phyloP scores from a whole-genome alignment of 164 flowering plant species.

The Kalanchoe fedtschenkoi region DNA sequence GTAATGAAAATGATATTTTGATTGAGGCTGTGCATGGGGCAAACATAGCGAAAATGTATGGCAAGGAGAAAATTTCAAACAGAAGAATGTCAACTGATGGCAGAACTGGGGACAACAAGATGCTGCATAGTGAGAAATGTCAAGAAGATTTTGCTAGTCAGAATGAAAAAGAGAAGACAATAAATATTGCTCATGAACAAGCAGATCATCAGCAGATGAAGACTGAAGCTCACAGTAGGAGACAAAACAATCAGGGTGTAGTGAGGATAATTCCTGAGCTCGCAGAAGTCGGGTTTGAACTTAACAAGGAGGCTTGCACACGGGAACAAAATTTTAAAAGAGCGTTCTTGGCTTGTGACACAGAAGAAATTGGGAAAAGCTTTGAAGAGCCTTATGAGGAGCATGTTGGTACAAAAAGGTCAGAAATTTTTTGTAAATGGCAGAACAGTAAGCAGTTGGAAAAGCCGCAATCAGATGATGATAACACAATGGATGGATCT shows the following conservation, averaged over 20 bases:
- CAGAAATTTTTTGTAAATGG: background rate
- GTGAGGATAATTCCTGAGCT: no score
- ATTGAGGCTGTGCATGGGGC: background rate
- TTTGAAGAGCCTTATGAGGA: background rate
- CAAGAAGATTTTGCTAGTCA: no score
- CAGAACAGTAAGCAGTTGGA: background rate
- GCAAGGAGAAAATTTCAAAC: background rate
- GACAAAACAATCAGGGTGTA: no score
- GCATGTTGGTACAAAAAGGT: background rate
- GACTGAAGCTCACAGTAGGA: background rate
- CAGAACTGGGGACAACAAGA: background rate
- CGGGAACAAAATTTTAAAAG: background rate
- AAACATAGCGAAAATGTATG: background rate
- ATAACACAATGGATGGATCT: no score
- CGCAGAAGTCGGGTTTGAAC: background rate
- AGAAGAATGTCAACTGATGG: background rate
- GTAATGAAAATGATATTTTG: background rate
- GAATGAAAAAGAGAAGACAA: background rate
- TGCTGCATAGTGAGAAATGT: background rate
- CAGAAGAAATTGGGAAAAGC: background rate
- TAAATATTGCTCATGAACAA: background rate
- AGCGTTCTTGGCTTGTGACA: background rate
- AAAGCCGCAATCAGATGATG: no score
- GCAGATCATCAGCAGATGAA: background rate
- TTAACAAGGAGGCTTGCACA: background rate